phyloP scores from a whole-genome alignment of 2,329 filamentous ascomycete genomes.

The Pochonia chlamydosporia region DNA sequence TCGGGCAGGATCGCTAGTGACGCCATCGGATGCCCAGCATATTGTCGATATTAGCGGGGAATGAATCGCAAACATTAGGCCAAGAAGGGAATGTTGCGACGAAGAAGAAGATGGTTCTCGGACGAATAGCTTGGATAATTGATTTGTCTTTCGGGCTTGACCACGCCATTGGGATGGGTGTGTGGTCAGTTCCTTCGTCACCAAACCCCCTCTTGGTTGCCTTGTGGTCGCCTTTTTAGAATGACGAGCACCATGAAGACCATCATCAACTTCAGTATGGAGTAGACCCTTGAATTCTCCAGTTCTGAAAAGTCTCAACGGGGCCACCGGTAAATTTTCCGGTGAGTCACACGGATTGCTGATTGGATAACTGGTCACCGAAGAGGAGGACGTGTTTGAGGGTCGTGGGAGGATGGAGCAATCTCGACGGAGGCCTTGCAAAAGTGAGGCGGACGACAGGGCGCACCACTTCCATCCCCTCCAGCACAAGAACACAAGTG shows the following conservation, averaged over 20 bases:
- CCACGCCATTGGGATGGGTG: neutral
- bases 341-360: neutral
- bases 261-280: neutral
- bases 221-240: slow-evolving; percentile 3
- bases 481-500: no score
- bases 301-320: neutral
- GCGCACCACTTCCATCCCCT: slow-evolving; percentile 5
- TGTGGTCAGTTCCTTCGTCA: neutral
- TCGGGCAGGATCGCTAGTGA: neutral
- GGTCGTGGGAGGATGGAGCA: neutral
- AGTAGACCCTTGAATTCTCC: no score
- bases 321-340: neutral
- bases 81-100: neutral
- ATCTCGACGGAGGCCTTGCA: neutral
- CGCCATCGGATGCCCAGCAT: neutral
- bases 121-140: no score
- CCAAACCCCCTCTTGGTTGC: neutral
- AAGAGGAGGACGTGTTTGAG: neutral
- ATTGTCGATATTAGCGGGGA: neutral
- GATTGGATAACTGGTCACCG: neutral
- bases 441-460: slow-evolving; percentile 5
- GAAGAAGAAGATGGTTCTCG: no score
- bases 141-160: neutral
- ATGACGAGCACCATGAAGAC: neutral
- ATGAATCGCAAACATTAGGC: neutral